Evolutionary conservation across 1,139 yeast species (phyloP).

Genomic region (Suhomyces bokatorum): DNA sequence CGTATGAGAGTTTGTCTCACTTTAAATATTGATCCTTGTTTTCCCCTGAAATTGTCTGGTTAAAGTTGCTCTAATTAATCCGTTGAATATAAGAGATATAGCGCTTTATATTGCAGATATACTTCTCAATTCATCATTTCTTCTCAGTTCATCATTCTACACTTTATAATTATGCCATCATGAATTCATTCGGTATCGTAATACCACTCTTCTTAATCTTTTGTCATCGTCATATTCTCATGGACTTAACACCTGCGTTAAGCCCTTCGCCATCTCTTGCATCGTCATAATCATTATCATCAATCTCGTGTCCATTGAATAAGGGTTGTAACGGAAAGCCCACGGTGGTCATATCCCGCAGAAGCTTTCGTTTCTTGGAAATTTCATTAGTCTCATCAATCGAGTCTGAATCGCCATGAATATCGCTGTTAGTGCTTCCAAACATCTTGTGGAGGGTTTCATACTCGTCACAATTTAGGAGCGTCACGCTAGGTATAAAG

Average conservation of each 20-base stretch:
- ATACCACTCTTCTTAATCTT: not conserved
- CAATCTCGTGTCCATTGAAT: constrained; percentile 1
- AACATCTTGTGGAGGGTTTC: constrained; percentile 12
- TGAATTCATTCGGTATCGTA: too few species aligned
- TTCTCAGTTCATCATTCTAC: too few species aligned
- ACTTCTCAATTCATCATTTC: too few species aligned
- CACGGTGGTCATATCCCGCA: constrained; percentile 1
- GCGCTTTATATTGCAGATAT: too few species aligned
- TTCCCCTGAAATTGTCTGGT: too few species aligned
- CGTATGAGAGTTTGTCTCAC: too few species aligned
- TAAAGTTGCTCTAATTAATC: too few species aligned
- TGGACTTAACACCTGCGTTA: constrained; percentile 9
- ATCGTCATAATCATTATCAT: constrained; percentile 6
- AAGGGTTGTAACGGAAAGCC: not conserved
- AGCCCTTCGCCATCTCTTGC: constrained; percentile 6
- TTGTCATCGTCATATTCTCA: constrained; percentile 3
- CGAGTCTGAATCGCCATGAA: not conserved
- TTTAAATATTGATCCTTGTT: too few species aligned
- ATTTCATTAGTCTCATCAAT: constrained; percentile 2
- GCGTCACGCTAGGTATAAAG: constrained; percentile 11
- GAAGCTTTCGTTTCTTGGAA: constrained; percentile 8
- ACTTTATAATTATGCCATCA: too few species aligned
- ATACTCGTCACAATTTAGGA: constrained; percentile 14
- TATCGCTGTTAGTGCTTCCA: constrained; percentile 11
- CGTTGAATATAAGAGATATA: too few species aligned